Evolutionary conservation across 2,329 filamentous ascomycete genomes (phyloP), one percentile per base, ranked within the genome.

Genomic region (Trichophyton verrucosum): DNA sequence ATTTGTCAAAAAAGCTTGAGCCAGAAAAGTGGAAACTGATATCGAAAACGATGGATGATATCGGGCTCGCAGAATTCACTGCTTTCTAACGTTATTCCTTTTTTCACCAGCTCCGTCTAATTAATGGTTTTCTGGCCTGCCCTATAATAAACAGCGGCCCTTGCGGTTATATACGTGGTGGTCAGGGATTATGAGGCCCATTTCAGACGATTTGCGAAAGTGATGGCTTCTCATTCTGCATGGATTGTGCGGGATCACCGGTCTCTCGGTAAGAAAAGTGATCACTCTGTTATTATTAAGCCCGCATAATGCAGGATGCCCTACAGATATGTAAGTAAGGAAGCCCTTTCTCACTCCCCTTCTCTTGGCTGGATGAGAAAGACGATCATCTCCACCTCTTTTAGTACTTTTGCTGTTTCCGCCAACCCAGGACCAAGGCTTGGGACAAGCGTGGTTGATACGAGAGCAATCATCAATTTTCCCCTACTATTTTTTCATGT

Each of bases 231-330:
- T 55, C 51, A n/a, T 20, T 27, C 51, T 33, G 30, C 51, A 55
- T 55, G 51, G 51, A 20, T 55, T n/a, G 51, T 55, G 51, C 51
- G 51, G 51, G 51, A 55, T 55, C 51, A 55, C 51, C 51, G 51
- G 51, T 55, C 51, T 55, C 51, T 55, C 51, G 51, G 51, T 55
- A 55, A 55, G 51, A 55, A 55, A 55, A 55, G 46, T 55, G 51
- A 55, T 55, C 51, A 55, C 51, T 55, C 51, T 55, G 20, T 55
- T 55, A 33, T 55, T 55, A 36, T 55, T 55, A 36, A 55, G 51
- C 51, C 22, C n/a, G 17, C 51, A 55, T 33, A 11, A 55, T 55
- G 49, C 49, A 55, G 49, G 49, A 55, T 55, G 49, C 13, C 27
- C 49, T 20, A 20, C 20, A 20, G 20, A 20, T 33, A 55, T 55